Conservation (phyloP, 2,329 filamentous ascomycete genomes). For the Stagonosporopsis rhizophila region DNA sequence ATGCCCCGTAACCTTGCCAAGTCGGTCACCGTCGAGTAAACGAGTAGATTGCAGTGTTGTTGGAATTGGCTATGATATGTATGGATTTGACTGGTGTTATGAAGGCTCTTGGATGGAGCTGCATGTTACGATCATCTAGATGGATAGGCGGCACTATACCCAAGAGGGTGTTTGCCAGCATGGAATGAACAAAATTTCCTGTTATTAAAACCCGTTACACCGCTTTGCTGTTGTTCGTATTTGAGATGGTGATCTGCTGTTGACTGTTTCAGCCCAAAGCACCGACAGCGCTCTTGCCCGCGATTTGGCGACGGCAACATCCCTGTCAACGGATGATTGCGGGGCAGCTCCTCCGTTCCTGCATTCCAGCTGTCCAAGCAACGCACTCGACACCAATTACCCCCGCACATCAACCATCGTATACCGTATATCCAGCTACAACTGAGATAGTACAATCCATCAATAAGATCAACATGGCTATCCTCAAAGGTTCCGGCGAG, state of each 20-base stretch:
- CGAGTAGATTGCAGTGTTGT: constrained; percentile 22
- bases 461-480: constrained; percentile 51
- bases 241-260: constrained; percentile 15
- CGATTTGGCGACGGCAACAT: constrained; percentile 22
- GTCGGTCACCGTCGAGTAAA: constrained; percentile 97
- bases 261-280: constrained; percentile 11
- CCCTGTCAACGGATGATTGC: constrained; percentile 19
- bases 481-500: constrained; percentile 69
- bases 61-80: constrained; percentile 30
- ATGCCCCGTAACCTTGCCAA: constrained; percentile 99
- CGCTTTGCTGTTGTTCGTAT: constrained; percentile 6
- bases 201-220: constrained; percentile 7
- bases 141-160: constrained; percentile 9
- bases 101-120: constrained; percentile 32
- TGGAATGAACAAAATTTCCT: constrained; percentile 27
- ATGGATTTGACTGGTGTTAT: constrained; percentile 33
- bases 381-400: constrained; percentile 5
- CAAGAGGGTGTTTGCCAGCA: constrained; percentile 20
- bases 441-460: not conserved
- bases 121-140: constrained; percentile 30
- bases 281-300: not conserved
- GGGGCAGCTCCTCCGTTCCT: constrained; percentile 31
- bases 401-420: constrained; percentile 11
- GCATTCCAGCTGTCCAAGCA: constrained; percentile 33
- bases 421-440: constrained; percentile 16